phyloP scores from a whole-genome alignment of 805 yeast species.

The Zygotorulaspora sp. region DNA sequence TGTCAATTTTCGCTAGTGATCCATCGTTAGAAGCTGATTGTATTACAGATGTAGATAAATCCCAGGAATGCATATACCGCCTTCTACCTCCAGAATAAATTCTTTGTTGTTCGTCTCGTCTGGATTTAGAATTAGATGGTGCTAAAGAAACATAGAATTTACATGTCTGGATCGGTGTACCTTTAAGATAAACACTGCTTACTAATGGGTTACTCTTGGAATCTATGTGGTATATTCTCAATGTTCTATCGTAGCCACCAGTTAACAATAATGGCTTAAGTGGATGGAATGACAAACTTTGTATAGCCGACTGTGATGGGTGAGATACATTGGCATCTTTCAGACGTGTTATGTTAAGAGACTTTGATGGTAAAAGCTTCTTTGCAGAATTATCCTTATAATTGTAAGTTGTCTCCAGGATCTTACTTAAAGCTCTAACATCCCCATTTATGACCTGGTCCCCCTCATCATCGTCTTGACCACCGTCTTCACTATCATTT shows the following conservation, averaged over 20 bases:
- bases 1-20: slow-evolving; percentile 53
- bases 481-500: slow-evolving; percentile 23
- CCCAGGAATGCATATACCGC: slow-evolving; percentile 89
- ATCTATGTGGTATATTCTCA: slow-evolving; percentile 84
- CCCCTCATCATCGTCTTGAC: slow-evolving; percentile 26
- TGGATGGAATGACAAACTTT: slow-evolving; percentile 79
- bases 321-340: slow-evolving; percentile 79
- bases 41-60: slow-evolving; percentile 54
- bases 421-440: slow-evolving; percentile 38
- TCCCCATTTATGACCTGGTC: slow-evolving; percentile 38
- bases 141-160: slow-evolving; percentile 26
- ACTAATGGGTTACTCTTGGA: slow-evolving; percentile 79
- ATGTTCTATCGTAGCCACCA: slow-evolving; percentile 87
- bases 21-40: slow-evolving; percentile 12
- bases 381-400: slow-evolving; percentile 40
- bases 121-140: slow-evolving; percentile 11
- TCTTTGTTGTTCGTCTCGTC: slow-evolving; percentile 37
- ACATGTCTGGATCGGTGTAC: slow-evolving; percentile 78
- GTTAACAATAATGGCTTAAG: slow-evolving; percentile 70
- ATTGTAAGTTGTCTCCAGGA: slow-evolving; percentile 39
- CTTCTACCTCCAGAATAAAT: slow-evolving; percentile 87
- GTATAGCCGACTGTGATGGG: slow-evolving; percentile 75
- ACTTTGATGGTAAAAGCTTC: slow-evolving; percentile 62
- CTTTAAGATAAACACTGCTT: slow-evolving; percentile 72
- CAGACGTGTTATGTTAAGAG: slow-evolving; percentile 71